These are phyloP conservation scores for Phytophthora palmivora DNA, from an alignment of 352 stramenopile genomes.

Conservation along the genomic window DNA sequence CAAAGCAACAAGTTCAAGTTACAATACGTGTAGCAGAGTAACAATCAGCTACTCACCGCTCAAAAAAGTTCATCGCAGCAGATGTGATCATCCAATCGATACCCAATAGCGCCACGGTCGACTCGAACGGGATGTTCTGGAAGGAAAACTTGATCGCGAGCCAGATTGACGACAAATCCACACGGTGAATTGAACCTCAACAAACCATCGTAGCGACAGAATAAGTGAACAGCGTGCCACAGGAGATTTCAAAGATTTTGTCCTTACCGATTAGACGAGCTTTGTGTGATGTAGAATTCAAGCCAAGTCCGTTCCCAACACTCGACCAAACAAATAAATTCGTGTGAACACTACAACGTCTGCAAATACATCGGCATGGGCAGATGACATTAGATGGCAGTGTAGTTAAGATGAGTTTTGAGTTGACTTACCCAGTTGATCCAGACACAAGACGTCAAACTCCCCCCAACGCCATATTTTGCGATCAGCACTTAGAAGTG, in stretches of 20 bases:
- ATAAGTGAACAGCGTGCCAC: too few species aligned
- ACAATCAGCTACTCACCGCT: constrained; percentile 37
- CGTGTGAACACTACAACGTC: constrained; percentile 57
- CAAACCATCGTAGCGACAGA: too few species aligned
- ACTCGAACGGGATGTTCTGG: constrained; percentile 52
- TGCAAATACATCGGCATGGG: constrained; percentile 17
- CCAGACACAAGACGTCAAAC: constrained; percentile 41
- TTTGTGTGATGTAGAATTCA: too few species aligned
- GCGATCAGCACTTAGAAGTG: too few species aligned
- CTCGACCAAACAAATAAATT: constrained; percentile 72
- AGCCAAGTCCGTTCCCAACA: too few species aligned
- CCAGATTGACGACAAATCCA: too few species aligned
- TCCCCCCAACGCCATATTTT: constrained; percentile 38
- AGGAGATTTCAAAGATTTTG: too few species aligned
- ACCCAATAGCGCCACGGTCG: constrained; percentile 40
- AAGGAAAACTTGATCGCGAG: too few species aligned
- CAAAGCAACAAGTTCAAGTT: too few species aligned
- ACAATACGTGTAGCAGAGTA: constrained; percentile 54
- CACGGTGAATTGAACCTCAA: too few species aligned
- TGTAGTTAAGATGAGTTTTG: too few species aligned
- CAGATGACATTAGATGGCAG: background rate
- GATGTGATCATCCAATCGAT: constrained; percentile 69
- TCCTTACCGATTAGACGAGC: too few species aligned
- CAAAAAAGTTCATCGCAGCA: constrained; percentile 63
- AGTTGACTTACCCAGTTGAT: constrained; percentile 61